Percentiles rank a stretch among this genome's conserved stretches.
Conservation (phyloP, 2,329 filamentous ascomycete species). For the Elsinoe fawcettii region DNA sequence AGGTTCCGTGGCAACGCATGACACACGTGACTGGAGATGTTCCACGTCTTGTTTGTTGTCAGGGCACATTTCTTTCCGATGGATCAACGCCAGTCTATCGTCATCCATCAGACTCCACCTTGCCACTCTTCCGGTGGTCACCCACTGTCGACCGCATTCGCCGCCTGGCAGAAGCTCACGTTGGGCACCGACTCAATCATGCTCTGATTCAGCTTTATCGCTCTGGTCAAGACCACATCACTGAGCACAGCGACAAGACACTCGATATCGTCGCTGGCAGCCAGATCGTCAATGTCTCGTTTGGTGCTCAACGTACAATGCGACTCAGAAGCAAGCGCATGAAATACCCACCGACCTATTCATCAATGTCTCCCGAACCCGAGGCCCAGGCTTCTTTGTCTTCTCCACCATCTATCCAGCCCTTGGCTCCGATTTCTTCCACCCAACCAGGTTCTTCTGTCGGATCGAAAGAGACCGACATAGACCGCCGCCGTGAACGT, state of each 20-base stretch:
- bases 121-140: conserved; percentile 68
- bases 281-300: conserved; percentile 83
- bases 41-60: conserved; percentile 81
- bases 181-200: conserved; percentile 82
- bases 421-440: background rate
- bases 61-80: conserved; percentile 63
- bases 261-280: conserved; percentile 76
- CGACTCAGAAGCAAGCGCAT: conserved; percentile 71
- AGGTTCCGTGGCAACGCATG: conserved; percentile 88
- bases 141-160: conserved; percentile 63
- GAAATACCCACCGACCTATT: conserved; percentile 1
- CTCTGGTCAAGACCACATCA: conserved; percentile 82
- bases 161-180: conserved; percentile 57
- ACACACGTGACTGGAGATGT: conserved; percentile 85
- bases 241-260: conserved; percentile 95
- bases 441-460: background rate
- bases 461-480: background rate
- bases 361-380: background rate
- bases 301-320: conserved; percentile 91
- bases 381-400: background rate
- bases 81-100: conserved; percentile 85
- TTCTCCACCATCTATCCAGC: background rate
- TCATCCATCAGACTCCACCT: conserved; percentile 83
- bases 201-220: conserved; percentile 90
- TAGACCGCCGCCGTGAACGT: background rate